Conservation (phyloP, 768 basidiomycete genomes). For the Calvatia gigantea region DNA sequence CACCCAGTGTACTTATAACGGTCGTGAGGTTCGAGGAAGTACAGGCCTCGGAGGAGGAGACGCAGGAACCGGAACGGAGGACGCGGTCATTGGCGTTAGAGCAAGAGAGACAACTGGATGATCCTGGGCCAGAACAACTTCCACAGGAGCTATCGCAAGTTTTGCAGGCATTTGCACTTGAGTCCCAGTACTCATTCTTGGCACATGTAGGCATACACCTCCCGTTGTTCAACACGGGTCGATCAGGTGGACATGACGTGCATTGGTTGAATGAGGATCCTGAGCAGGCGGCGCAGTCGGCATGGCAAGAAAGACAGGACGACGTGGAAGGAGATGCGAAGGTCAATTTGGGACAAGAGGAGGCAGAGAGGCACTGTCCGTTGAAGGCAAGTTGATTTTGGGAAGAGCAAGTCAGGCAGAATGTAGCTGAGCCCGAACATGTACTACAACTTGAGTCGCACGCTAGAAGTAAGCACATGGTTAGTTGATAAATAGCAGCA, state of each 20-base stretch:
- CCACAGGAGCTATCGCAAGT: slow-evolving; percentile 72
- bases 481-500: background rate
- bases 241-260: slow-evolving; percentile 58
- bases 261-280: slow-evolving; percentile 76
- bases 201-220: slow-evolving; percentile 76
- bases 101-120: slow-evolving; percentile 73
- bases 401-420: slow-evolving; percentile 70
- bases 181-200: slow-evolving; percentile 67
- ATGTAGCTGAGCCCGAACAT: slow-evolving; percentile 63
- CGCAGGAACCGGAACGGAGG: slow-evolving; percentile 64
- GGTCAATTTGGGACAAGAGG: slow-evolving; percentile 65
- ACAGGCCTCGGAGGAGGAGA: slow-evolving; percentile 29
- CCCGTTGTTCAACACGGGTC: slow-evolving; percentile 71
- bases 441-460: slow-evolving; percentile 72
- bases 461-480: slow-evolving; percentile 28
- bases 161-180: slow-evolving; percentile 55
- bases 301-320: slow-evolving; percentile 71
- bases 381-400: slow-evolving; percentile 56
- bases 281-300: slow-evolving; percentile 77
- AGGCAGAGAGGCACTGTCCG: slow-evolving; percentile 60
- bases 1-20: slow-evolving; percentile 67
- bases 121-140: slow-evolving; percentile 69
- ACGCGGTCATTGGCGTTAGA: slow-evolving; percentile 53
- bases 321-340: slow-evolving; percentile 63
- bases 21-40: slow-evolving; percentile 50